phyloP scores from a whole-genome alignment of 345 rosid genomes.

The Mercurialis annua region DNA sequence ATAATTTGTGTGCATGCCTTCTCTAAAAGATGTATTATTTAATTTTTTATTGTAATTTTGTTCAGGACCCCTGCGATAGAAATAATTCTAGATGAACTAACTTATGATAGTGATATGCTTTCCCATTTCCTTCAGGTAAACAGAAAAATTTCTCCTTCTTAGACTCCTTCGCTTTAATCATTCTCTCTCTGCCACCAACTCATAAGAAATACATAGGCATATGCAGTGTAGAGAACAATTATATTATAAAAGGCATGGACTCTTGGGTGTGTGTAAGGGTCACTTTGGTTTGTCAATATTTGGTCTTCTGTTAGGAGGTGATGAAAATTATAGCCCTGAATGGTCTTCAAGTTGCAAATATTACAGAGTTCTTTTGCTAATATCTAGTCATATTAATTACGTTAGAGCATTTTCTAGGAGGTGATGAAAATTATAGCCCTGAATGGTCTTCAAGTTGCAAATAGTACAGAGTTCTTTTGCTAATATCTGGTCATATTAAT shows the following conservation, averaged over 20 bases:
- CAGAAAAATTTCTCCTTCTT: not conserved
- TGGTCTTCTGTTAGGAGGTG: too few species aligned
- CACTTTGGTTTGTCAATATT: not conserved
- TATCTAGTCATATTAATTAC: not conserved
- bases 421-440: not conserved
- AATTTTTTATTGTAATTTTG: conserved; percentile 16
- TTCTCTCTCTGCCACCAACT: not conserved
- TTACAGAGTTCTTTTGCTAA: not conserved
- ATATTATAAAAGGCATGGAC: not conserved
- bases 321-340: not conserved
- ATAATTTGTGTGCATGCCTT: conserved; percentile 5
- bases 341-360: not conserved
- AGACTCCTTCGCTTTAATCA: not conserved
- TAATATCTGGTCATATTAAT: not conserved
- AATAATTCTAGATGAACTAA: conserved; percentile 67
- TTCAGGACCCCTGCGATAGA: conserved; percentile 71
- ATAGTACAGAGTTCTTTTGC: not conserved
- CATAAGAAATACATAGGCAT: not conserved
- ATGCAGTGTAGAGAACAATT: too few species aligned
- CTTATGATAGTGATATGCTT: conserved; percentile 50
- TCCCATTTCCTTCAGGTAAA: conserved; percentile 64
- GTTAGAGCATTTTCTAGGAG: too few species aligned
- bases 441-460: not conserved
- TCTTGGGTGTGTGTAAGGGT: too few species aligned
- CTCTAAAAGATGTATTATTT: conserved; percentile 5